These are phyloP conservation scores for Corymbia maculata DNA, from an alignment of 345 rosid genomes.

Conservation along the genomic window DNA sequence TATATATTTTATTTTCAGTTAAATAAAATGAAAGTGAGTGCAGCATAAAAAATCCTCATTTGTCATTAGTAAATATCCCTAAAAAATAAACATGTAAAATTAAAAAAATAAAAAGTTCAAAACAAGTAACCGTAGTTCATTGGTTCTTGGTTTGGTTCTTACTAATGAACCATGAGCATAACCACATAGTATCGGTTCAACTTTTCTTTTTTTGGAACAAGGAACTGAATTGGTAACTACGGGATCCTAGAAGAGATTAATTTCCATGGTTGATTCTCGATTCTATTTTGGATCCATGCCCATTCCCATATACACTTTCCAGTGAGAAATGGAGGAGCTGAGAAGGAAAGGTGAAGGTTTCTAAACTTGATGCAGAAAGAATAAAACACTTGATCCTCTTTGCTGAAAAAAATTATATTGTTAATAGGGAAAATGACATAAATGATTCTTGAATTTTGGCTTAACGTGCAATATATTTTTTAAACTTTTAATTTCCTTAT, in stretches of 20 bases:
- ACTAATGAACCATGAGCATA: not conserved
- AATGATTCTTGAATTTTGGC: not conserved
- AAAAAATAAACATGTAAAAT: not conserved
- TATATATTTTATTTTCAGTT: too few species aligned
- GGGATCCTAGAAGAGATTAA: not conserved
- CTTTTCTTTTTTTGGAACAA: not conserved
- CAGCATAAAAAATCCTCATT: not conserved
- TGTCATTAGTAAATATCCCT: not conserved
- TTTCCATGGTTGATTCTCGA: not conserved
- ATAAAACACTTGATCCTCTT: not conserved
- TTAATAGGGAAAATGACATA: not conserved
- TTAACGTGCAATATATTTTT: accelerated
- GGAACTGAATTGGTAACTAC: not conserved
- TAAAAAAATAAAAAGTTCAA: not conserved
- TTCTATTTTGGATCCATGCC: not conserved
- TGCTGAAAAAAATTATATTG: not conserved
- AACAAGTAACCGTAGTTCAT: not conserved
- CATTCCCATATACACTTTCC: not conserved
- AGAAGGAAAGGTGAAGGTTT: not conserved
- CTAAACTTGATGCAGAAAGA: not conserved
- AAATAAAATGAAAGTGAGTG: not conserved
- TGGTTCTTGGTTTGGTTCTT: not conserved
- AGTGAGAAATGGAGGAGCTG: not conserved
- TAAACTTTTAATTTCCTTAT: too few species aligned
- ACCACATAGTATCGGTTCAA: not conserved